phyloP scores from a whole-genome alignment of 1,284 basidiomycete genomes.

The Trichosporon coremiiforme region DNA sequence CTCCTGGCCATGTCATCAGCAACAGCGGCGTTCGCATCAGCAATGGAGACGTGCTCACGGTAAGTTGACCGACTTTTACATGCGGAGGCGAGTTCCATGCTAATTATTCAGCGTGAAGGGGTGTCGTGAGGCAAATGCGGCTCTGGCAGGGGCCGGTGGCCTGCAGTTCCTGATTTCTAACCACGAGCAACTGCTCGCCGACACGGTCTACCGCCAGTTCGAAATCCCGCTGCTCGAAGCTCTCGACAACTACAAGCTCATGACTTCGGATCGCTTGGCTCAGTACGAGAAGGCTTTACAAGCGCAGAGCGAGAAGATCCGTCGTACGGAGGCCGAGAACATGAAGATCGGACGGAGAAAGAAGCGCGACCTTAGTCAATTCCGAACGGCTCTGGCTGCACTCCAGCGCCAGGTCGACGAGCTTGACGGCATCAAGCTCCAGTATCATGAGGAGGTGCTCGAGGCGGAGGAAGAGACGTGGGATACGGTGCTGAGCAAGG shows the following conservation, averaged over 20 bases:
- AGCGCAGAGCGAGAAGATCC: conserved; percentile 81
- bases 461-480: conserved; percentile 89
- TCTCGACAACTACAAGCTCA: conserved; percentile 69
- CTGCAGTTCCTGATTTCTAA: conserved; percentile 89
- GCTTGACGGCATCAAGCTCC: conserved; percentile 55
- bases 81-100: not conserved
- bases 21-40: conserved; percentile 82
- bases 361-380: conserved; percentile 81
- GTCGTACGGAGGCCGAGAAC: conserved; percentile 84
- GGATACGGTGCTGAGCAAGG: conserved; percentile 83
- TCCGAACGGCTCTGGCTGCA: conserved; percentile 77
- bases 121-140: conserved; percentile 49
- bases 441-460: conserved; percentile 68
- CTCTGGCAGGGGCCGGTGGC: conserved; percentile 74
- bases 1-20: conserved; percentile 80
- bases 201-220: conserved; percentile 83
- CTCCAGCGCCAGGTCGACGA: conserved; percentile 77
- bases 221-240: conserved; percentile 84
- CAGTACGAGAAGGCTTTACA: conserved; percentile 75
- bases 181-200: conserved; percentile 85
- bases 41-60: conserved; percentile 79
- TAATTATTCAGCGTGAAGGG: conserved; percentile 48
- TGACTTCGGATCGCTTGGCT: conserved; percentile 67
- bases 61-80: conserved; percentile 52
- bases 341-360: conserved; percentile 69